Evolutionary conservation across 345 rosid genomes (phyloP).

Genomic region (Moringa oleifera): DNA sequence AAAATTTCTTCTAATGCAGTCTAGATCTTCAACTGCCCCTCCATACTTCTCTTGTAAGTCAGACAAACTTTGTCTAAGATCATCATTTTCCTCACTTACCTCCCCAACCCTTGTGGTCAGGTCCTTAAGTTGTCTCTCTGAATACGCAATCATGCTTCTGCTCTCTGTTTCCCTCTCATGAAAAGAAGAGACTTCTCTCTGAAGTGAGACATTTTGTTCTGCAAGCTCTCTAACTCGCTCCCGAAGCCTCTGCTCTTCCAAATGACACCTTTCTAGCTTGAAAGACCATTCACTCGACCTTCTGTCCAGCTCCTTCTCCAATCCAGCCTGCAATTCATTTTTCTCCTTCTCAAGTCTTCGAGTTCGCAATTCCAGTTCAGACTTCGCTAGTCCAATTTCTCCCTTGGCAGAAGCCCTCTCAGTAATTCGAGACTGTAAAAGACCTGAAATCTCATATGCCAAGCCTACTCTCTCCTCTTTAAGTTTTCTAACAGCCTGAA

Average conservation of each 20-base stretch:
- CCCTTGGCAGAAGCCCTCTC: constrained; percentile 67
- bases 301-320: constrained; percentile 97
- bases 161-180: constrained; percentile 67
- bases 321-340: constrained; percentile 61
- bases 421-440: constrained; percentile 51
- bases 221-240: constrained; percentile 95
- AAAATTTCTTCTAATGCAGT: constrained; percentile 54
- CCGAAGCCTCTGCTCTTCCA: constrained; percentile 88
- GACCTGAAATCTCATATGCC: constrained; percentile 66
- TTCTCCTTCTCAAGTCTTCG: constrained; percentile 73
- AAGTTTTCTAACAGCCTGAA: constrained; percentile 52
- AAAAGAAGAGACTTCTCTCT: constrained; percentile 67
- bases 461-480: constrained; percentile 64
- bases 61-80: constrained; percentile 42
- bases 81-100: constrained; percentile 44
- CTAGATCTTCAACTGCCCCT: constrained; percentile 45
- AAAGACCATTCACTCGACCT: constrained; percentile 89
- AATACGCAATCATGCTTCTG: constrained; percentile 45
- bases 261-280: constrained; percentile 74
- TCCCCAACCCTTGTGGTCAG: constrained; percentile 49
- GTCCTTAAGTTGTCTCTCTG: constrained; percentile 57
- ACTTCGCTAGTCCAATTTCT: constrained; percentile 46
- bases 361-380: constrained; percentile 48
- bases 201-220: constrained; percentile 92
- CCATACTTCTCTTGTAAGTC: constrained; percentile 47